These are phyloP conservation scores for Thinopyrum elongatum DNA, from an alignment of 176 grass and related monocot species.

Conservation along the genomic window DNA sequence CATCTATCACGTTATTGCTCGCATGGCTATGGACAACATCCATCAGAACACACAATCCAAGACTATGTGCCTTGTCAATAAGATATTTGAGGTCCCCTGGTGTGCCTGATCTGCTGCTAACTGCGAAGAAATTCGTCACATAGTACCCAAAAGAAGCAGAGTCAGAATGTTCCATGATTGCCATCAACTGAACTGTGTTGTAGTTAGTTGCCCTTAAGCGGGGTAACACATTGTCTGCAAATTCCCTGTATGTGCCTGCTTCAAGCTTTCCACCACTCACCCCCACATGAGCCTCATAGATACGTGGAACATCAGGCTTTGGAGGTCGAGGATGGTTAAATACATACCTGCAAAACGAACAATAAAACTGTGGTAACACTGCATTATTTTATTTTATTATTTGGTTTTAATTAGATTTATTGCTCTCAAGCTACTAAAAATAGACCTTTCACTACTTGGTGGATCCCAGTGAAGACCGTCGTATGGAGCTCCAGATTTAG, in stretches of 20 bases:
- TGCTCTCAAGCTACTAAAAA: neutral
- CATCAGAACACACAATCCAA: conserved; percentile 77
- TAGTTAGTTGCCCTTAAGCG: conserved; percentile 80
- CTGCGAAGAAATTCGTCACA: conserved; percentile 90
- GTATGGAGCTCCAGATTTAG: conserved; percentile 71
- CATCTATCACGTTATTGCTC: conserved; percentile 74
- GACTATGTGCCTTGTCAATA: conserved; percentile 84
- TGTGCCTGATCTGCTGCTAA: conserved; percentile 82
- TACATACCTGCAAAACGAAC: conserved; percentile 50
- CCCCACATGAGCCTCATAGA: conserved; percentile 89
- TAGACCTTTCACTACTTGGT: conserved; percentile 67
- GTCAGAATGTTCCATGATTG: conserved; percentile 88
- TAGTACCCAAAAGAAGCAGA: conserved; percentile 95
- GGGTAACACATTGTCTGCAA: conserved; percentile 81
- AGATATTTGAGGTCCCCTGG: conserved; percentile 95
- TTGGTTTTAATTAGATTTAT: neutral
- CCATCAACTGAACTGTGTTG: conserved; percentile 91
- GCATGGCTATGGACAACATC: conserved; percentile 88
- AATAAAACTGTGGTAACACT: neutral
- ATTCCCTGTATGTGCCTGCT: conserved; percentile 56
- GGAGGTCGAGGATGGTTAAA: conserved; percentile 71
- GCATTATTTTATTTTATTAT: neutral
- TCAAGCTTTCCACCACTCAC: conserved; percentile 69
- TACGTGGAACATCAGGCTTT: conserved; percentile 69
- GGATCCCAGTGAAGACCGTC: conserved; percentile 90